Base-by-base conservation (phyloP, 352 stramenopile species). In the Globisporangium echinulatum region DNA sequence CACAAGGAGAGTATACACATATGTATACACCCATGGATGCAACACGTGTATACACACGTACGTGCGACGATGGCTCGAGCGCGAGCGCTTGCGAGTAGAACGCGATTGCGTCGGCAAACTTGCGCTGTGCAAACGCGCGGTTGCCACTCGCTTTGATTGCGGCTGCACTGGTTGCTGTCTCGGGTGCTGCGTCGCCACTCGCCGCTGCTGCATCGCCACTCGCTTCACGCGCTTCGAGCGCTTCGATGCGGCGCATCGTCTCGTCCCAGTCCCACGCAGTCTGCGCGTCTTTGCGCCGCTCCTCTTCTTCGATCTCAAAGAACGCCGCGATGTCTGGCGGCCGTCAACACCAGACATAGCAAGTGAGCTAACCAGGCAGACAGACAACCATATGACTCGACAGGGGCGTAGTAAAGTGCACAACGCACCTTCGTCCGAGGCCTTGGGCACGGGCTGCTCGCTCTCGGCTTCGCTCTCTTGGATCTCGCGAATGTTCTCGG, bases 11-110 rank as follows among this genome's bases (percentile, higher is more conserved):
- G 25, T 25, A 25, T 25, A 25, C 25, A 25, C 25, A 25, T 25
- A 25, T 25, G 25, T 25, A 25, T 25, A 25, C 25, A 25, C 25
- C 25, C 25, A 25, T 25, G 25, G 25, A 25, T 25, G 25, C 25
- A 25, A 25, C 25, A 25, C 25, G 25, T 2, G 2, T 3, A 25
- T 25, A 25, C 52, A 25, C 39, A 64, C 76, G 44, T 68, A 95
- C 85, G 63, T 93, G 82, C 17, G 83, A 90, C 8, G 62, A 72
- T 7, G 83, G 71, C 6, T 93, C 72, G 50, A 91, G 44, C 17
- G 72, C 70, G 46, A 98, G 96, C 7, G 92, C 90, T 39, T 96
- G 77, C 13, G 85, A 90, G 67, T 98, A 98, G n/a, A 82, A 81
- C 40, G 82, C 69, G 40, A 88, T 74, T 5, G 92, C 89, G 13